Base-by-base conservation (phyloP, 1,284 basidiomycete genomes). In the Rhizoctonia solani region DNA sequence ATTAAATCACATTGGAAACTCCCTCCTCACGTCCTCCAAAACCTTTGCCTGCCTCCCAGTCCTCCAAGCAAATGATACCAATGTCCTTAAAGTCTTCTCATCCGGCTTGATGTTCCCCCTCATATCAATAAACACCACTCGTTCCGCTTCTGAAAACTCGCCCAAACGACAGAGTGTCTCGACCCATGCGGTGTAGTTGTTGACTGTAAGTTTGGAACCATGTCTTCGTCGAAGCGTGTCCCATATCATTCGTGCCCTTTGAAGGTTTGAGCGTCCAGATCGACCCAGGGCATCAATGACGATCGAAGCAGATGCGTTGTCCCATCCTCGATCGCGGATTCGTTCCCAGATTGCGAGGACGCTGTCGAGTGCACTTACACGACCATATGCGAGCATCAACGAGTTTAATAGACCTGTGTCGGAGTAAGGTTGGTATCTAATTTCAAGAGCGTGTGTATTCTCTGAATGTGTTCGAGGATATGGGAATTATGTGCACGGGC, bases 381-480 rank as follows among this genome's bases (percentile, higher is more conserved):
- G 86, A 72, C 90, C 87, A 77, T 97, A 98, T 1, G 92, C 89
- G 75, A 92, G 87, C 90, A 98, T 93, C 68, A 98, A 80, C 71
- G 92, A 85, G 74, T 95, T 96, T 81, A 90, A 87, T n/a, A 95
- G 81, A 0, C 81, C 78, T 11, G 86, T 81, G 73, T 95, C 89
- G 1, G 90, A 21, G 85, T 82, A 69, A 96, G 79, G 19, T 82
- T 81, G 8, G 87, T 81, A 73, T 97, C 93, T 46, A 94, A 80
- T 52, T 87, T 88, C 72, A 97, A 81, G 61, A 89, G 80, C 69
- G 90, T 85, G 75, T 97, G 93, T 19, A 89, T 81, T 27, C 87
- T 83, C n/a, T 85, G 83, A 46, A 92, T 83, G 21, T 74, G 73
- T 29, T 74, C 53, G 2, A 74, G 63, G 13, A 76, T 67, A 29